A percentile compares a stretch with the other conserved stretches of the same genome.
Evolutionary conservation across 2,329 filamentous ascomycete species (phyloP).

Genomic region (Fusarium sp.): DNA sequence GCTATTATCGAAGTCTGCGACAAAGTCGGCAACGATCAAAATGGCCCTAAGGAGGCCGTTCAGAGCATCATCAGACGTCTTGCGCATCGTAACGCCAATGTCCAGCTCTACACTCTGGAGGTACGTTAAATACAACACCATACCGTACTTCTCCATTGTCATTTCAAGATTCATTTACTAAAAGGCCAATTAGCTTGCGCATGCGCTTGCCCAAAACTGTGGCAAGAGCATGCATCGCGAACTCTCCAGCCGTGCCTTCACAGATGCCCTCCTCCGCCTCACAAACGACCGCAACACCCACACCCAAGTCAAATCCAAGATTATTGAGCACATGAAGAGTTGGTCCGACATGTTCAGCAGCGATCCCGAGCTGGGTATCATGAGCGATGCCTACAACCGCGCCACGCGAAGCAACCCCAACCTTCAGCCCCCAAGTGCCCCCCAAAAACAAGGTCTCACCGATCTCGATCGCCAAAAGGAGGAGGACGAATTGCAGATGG

Average conservation of each 20-base stretch:
- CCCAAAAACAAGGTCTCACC: slow-evolving; percentile 91
- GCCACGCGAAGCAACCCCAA: slow-evolving; percentile 89
- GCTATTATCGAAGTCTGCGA: slow-evolving; percentile 75
- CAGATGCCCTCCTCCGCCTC: slow-evolving; percentile 89
- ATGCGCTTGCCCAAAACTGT: slow-evolving; percentile 93
- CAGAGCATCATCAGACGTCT: slow-evolving; percentile 92
- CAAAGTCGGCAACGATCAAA: slow-evolving; percentile 66
- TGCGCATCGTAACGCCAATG: slow-evolving; percentile 94
- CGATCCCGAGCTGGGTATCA: slow-evolving; percentile 93
- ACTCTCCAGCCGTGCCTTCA: slow-evolving; percentile 91
- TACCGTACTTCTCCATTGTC: not conserved
- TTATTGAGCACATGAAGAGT: slow-evolving; percentile 94
- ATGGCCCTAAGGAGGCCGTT: slow-evolving; percentile 83
- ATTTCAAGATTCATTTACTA: slow-evolving; percentile 8
- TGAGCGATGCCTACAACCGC: slow-evolving; percentile 93
- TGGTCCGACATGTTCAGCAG: slow-evolving; percentile 95
- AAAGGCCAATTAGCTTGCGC: slow-evolving; percentile 73
- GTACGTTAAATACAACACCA: slow-evolving; percentile 57
- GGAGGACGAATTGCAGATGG: slow-evolving; percentile 97
- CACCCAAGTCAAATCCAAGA: slow-evolving; percentile 96
- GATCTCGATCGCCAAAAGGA: slow-evolving; percentile 92
- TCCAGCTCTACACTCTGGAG: slow-evolving; percentile 94
- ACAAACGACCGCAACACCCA: slow-evolving; percentile 96
- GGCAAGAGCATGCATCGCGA: slow-evolving; percentile 89
- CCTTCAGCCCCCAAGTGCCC: slow-evolving; percentile 90